These are phyloP conservation scores for Metschnikowia henanensis DNA, from an alignment of 805 yeast genomes.

Conservation along the genomic window DNA sequence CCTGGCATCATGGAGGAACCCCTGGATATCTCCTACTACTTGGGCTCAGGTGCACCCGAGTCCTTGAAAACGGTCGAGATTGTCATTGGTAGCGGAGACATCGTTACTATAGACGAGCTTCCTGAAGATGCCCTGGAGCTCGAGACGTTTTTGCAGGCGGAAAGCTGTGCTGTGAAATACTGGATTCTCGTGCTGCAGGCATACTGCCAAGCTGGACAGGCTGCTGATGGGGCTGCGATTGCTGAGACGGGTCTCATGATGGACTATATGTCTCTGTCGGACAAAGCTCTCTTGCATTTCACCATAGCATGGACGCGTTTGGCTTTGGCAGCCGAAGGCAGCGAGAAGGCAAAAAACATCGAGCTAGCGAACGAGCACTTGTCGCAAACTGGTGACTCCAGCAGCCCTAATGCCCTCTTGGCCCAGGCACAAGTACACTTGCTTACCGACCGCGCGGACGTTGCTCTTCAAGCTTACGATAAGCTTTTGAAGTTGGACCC, in stretches of 20 bases:
- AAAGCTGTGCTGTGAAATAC: slow-evolving; percentile 69
- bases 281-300: slow-evolving; percentile 53
- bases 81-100: slow-evolving; percentile 75
- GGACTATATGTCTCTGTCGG: slow-evolving; percentile 38
- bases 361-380: slow-evolving; percentile 25
- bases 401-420: slow-evolving; percentile 46
- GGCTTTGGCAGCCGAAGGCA: slow-evolving; percentile 28
- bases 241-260: slow-evolving; percentile 56
- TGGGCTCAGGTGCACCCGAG: slow-evolving; percentile 29
- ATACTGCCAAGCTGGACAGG: slow-evolving; percentile 61
- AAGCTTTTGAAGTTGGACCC: slow-evolving; percentile 52
- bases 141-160: slow-evolving; percentile 74
- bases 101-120: slow-evolving; percentile 82
- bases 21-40: slow-evolving; percentile 31
- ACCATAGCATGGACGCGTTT: slow-evolving; percentile 75
- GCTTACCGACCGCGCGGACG: slow-evolving; percentile 62
- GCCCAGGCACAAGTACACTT: slow-evolving; percentile 68
- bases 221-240: slow-evolving; percentile 63
- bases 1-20: slow-evolving; percentile 17
- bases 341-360: slow-evolving; percentile 25
- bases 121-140: slow-evolving; percentile 91
- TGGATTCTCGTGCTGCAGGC: slow-evolving; percentile 88
- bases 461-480: slow-evolving; percentile 71
- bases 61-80: slow-evolving; percentile 49
- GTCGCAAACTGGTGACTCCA: slow-evolving; percentile 16